These are phyloP conservation scores for Penicillium sclerotiorum DNA, from an alignment of 2,329 filamentous ascomycete genomes.

Conservation along the genomic window DNA sequence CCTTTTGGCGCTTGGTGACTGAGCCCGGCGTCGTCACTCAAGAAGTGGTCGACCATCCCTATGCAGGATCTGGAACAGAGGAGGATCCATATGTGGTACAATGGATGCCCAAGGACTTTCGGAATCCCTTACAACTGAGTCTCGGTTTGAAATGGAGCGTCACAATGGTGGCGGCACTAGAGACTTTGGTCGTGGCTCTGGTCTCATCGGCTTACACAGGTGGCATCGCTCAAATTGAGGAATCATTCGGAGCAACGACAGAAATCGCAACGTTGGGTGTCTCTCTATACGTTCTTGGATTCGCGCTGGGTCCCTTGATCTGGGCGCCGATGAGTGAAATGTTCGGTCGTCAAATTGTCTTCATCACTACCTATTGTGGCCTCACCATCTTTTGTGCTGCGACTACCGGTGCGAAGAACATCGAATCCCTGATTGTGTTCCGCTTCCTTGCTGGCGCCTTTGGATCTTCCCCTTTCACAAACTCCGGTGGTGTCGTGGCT, in stretches of 20 bases:
- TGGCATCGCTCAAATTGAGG: slow-evolving; percentile 38
- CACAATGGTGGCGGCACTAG: slow-evolving; percentile 41
- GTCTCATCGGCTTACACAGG: slow-evolving; percentile 49
- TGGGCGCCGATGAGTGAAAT: slow-evolving; percentile 47
- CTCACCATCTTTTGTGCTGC: slow-evolving; percentile 66
- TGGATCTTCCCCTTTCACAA: slow-evolving; percentile 64
- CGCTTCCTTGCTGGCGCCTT: slow-evolving; percentile 68
- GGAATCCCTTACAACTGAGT: slow-evolving; percentile 44
- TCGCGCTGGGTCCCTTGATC: slow-evolving; percentile 49
- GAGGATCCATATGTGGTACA: slow-evolving; percentile 48
- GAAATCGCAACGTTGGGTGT: slow-evolving; percentile 47
- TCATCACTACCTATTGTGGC: slow-evolving; percentile 35
- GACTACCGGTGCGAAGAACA: slow-evolving; percentile 59
- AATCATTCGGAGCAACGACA: slow-evolving; percentile 36
- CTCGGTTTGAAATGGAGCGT: slow-evolving; percentile 44
- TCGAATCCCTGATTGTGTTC: slow-evolving; percentile 64
- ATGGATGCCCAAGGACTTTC: slow-evolving; percentile 47
- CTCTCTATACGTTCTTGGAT: slow-evolving; percentile 51
- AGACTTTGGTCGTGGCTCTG: slow-evolving; percentile 47
- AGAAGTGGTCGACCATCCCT: slow-evolving; percentile 35
- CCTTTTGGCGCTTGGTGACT: slow-evolving; percentile 37
- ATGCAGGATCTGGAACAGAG: slow-evolving; percentile 44
- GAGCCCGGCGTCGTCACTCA: slow-evolving; percentile 40
- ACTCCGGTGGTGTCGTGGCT: slow-evolving; percentile 64
- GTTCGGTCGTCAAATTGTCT: slow-evolving; percentile 41